phyloP scores from a whole-genome alignment of 1,284 basidiomycete genomes.

The Afroboletus lepidellus region DNA sequence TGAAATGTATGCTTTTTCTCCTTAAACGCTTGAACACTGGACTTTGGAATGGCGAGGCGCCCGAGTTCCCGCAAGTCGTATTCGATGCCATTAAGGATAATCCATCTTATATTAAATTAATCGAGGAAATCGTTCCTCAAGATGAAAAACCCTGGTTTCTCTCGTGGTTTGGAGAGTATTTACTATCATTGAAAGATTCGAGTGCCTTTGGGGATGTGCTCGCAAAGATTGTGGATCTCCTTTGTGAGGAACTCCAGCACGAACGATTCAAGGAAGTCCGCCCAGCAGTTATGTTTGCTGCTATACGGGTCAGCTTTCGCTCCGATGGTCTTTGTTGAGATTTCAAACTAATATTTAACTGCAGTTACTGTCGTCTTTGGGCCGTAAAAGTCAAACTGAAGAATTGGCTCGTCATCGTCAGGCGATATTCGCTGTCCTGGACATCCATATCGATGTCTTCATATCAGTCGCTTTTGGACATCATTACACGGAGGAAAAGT shows the following conservation, averaged over 20 bases:
- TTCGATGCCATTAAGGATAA: conserved; percentile 86
- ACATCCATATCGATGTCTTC: conserved; percentile 59
- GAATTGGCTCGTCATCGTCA: conserved; percentile 31
- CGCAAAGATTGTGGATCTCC: conserved; percentile 65
- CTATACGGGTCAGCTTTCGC: conserved; percentile 54
- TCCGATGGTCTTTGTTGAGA: neutral
- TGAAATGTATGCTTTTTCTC: conserved; percentile 58
- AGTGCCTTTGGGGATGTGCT: conserved; percentile 64
- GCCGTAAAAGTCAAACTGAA: conserved; percentile 36
- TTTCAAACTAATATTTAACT: conserved; percentile 15
- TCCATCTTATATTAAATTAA: conserved; percentile 50
- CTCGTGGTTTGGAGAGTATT: conserved; percentile 55
- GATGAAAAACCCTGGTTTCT: conserved; percentile 48
- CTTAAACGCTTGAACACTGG: conserved; percentile 50
- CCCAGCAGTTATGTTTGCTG: conserved; percentile 57
- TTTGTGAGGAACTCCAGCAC: conserved; percentile 78
- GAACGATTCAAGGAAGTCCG: conserved; percentile 60
- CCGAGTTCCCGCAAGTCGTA: conserved; percentile 70
- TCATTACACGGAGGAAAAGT: conserved; percentile 43
- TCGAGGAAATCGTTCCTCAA: conserved; percentile 40
- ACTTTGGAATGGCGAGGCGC: conserved; percentile 67
- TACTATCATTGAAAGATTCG: conserved; percentile 52
- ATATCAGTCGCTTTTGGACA: conserved; percentile 60
- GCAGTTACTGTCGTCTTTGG: conserved; percentile 29
- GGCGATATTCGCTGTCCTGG: conserved; percentile 44